phyloP scores from a whole-genome alignment of 2,329 filamentous ascomycete species.

The Fusarium hostae region DNA sequence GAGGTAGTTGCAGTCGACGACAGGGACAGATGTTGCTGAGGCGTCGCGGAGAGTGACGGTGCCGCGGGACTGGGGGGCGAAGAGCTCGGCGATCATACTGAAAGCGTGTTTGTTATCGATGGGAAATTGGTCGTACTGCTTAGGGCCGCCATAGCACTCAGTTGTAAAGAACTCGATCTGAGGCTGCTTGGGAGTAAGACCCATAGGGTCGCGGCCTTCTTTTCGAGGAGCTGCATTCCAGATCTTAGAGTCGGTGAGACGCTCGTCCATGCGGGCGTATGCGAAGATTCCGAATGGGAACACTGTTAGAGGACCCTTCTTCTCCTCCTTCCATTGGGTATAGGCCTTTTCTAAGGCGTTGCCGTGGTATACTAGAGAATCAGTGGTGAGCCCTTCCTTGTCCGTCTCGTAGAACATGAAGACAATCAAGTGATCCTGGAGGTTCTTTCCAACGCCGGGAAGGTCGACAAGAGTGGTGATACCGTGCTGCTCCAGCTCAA shows the following conservation, averaged over 20 bases:
- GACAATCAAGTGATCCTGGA: conserved; percentile 62
- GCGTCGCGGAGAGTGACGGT: conserved; percentile 61
- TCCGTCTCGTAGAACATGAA: conserved; percentile 71
- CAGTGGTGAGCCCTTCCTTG: conserved; percentile 63
- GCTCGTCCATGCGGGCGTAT: conserved; percentile 70
- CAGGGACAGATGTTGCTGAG: conserved; percentile 62
- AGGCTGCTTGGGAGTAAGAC: conserved; percentile 64
- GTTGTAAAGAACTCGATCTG: conserved; percentile 72
- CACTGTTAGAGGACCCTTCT: conserved; percentile 66
- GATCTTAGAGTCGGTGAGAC: conserved; percentile 63
- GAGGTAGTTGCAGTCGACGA: conserved; percentile 69
- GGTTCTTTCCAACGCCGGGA: conserved; percentile 62
- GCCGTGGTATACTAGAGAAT: conserved; percentile 64
- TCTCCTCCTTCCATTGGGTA: conserved; percentile 66
- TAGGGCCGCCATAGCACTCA: conserved; percentile 70
- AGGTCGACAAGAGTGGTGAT: conserved; percentile 57
- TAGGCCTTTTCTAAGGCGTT: conserved; percentile 62
- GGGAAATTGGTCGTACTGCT: conserved; percentile 66
- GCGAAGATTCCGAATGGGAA: conserved; percentile 73
- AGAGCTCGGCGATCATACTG: conserved; percentile 67
- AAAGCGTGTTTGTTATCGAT: conserved; percentile 65
- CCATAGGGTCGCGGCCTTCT: conserved; percentile 71
- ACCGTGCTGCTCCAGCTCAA: conserved; percentile 54
- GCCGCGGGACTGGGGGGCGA: conserved; percentile 67
- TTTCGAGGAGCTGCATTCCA: conserved; percentile 63